Evolutionary conservation across 192 early-diverging fungal species (phyloP).

Genomic region (Diversispora eburnea): DNA sequence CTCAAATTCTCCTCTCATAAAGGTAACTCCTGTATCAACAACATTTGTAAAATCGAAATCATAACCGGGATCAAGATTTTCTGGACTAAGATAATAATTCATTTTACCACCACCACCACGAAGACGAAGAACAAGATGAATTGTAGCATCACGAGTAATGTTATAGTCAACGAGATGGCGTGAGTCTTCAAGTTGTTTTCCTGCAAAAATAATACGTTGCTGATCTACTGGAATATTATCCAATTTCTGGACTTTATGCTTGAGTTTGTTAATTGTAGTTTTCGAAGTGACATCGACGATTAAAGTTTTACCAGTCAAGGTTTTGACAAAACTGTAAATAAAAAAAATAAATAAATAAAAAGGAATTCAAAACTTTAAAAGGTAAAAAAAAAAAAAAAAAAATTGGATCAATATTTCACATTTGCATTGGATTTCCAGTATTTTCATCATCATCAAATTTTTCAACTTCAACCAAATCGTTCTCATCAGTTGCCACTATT

Average conservation of each 20-base stretch:
- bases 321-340: slow-evolving; percentile 61
- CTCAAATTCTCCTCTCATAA: not conserved
- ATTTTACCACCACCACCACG: slow-evolving; percentile 63
- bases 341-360: not conserved
- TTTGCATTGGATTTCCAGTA: not conserved
- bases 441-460: not conserved
- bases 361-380: too few relatives aligned
- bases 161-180: slow-evolving; percentile 72
- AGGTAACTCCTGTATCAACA: not conserved
- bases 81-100: slow-evolving; percentile 32
- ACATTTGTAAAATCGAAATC: slow-evolving; percentile 18
- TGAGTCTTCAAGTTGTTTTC: slow-evolving; percentile 76
- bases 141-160: slow-evolving; percentile 70
- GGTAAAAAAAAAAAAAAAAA: too few relatives aligned
- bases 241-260: slow-evolving; percentile 78
- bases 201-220: slow-evolving; percentile 78
- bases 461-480: not conserved
- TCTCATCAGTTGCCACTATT: not conserved
- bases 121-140: slow-evolving; percentile 66
- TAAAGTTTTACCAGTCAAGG: slow-evolving; percentile 76
- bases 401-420: too few relatives aligned
- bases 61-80: slow-evolving; percentile 8
- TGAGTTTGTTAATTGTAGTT: slow-evolving; percentile 72
- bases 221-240: slow-evolving; percentile 77
- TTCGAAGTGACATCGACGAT: slow-evolving; percentile 73